These are phyloP conservation scores for Benincasa hispida DNA, from an alignment of 306 rosid genomes.

Conservation along the genomic window DNA sequence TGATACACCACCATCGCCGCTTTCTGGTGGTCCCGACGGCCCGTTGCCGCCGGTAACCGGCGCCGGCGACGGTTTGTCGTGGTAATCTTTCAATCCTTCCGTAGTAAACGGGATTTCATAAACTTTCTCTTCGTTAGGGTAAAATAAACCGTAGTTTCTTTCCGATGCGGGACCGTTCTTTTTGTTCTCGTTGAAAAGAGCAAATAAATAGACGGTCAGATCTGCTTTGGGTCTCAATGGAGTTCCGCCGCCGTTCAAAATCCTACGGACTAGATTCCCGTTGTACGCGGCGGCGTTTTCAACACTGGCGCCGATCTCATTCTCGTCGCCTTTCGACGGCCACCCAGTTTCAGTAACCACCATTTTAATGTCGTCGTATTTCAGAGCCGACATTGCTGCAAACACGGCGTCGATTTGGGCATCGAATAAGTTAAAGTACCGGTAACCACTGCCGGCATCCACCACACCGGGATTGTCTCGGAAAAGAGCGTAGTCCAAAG, in stretches of 20 bases:
- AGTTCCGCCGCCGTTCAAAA: slow-evolving; percentile 60
- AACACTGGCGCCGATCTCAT: slow-evolving; percentile 66
- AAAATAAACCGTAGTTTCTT: slow-evolving; percentile 76
- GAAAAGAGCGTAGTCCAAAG: slow-evolving; percentile 74
- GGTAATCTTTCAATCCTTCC: slow-evolving; percentile 36
- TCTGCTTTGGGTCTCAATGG: slow-evolving; percentile 68
- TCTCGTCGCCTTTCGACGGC: slow-evolving; percentile 76
- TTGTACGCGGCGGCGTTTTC: slow-evolving; percentile 85
- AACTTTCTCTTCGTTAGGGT: slow-evolving; percentile 52
- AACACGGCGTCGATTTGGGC: slow-evolving; percentile 98
- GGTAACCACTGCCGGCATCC: slow-evolving; percentile 70
- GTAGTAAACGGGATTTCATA: slow-evolving; percentile 60
- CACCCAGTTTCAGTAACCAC: slow-evolving; percentile 86
- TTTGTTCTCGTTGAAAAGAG: slow-evolving; percentile 74
- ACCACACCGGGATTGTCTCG: slow-evolving; percentile 65
- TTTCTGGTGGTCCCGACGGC: slow-evolving; percentile 14
- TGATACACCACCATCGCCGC: slow-evolving; percentile 45
- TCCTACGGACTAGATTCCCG: slow-evolving; percentile 75
- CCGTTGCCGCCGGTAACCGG: slow-evolving; percentile 13
- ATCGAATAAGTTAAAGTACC: slow-evolving; percentile 67
- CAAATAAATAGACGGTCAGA: slow-evolving; percentile 80
- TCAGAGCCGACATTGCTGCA: slow-evolving; percentile 52
- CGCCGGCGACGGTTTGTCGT: slow-evolving; percentile 20
- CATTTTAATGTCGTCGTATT: slow-evolving; percentile 50
- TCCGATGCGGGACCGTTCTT: slow-evolving; percentile 79